Conservation (phyloP, 805 yeast species). For the Yarrowia porcina region DNA sequence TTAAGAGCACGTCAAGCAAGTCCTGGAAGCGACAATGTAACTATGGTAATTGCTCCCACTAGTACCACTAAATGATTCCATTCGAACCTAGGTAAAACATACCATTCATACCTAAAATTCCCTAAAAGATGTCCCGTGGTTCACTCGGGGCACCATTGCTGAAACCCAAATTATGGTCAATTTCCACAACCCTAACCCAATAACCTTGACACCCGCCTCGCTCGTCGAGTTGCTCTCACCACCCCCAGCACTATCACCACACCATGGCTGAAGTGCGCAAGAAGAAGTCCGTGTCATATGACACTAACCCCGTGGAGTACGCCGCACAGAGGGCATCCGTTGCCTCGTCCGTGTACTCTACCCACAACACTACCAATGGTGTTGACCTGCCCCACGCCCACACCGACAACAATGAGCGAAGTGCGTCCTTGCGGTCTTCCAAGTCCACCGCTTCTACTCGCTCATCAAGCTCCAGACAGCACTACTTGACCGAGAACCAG, state of each 20-base stretch:
- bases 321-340: slow-evolving; percentile 22
- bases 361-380: slow-evolving; percentile 26
- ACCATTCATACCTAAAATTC: neutral
- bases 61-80: neutral
- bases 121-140: slow-evolving; percentile 21
- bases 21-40: neutral
- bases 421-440: slow-evolving; percentile 17
- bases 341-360: slow-evolving; percentile 18
- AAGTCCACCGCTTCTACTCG: slow-evolving; percentile 23
- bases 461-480: slow-evolving; percentile 22
- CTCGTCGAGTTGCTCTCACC: slow-evolving; percentile 25
- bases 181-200: slow-evolving; percentile 5
- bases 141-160: slow-evolving; percentile 19
- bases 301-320: slow-evolving; percentile 22
- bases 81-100: neutral
- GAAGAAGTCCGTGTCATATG: slow-evolving; percentile 26
- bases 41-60: too few species aligned
- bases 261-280: slow-evolving; percentile 26
- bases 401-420: slow-evolving; percentile 8
- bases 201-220: slow-evolving; percentile 25
- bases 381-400: slow-evolving; percentile 25
- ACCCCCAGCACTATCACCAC: slow-evolving; percentile 22
- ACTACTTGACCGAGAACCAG: slow-evolving; percentile 16
- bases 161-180: neutral
- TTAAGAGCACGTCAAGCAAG: neutral